phyloP scores from a whole-genome alignment of 345 rosid species.

The Citrus australasica region DNA sequence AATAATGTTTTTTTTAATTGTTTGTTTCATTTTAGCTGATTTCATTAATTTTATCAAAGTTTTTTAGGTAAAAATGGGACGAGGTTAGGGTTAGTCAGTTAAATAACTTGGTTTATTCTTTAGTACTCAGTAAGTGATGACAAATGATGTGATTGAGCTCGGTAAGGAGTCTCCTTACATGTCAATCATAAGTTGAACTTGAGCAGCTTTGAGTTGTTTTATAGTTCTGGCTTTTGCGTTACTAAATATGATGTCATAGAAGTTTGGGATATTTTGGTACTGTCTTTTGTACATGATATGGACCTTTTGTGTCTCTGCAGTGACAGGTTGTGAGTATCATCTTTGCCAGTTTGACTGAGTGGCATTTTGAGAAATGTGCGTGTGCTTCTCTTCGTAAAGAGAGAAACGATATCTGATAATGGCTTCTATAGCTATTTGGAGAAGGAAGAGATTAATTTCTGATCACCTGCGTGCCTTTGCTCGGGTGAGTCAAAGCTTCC shows the following conservation, averaged over 20 bases:
- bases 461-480: conserved; percentile 39
- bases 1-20: too few relatives aligned
- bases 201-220: background rate
- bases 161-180: background rate
- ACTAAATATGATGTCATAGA: background rate
- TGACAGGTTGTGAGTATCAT: background rate
- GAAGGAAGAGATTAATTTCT: conserved; percentile 48
- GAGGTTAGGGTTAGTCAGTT: background rate
- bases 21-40: too few relatives aligned
- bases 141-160: background rate
- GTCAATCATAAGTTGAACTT: background rate
- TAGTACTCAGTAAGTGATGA: too few relatives aligned
- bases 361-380: conserved; percentile 22
- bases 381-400: conserved; percentile 16
- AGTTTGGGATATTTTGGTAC: background rate
- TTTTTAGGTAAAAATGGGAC: too few relatives aligned
- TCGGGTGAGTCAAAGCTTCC: conserved; percentile 40
- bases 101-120: too few relatives aligned
- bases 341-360: conserved; percentile 18
- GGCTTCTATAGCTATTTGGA: conserved; percentile 70
- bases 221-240: background rate
- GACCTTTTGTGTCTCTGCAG: background rate
- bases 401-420: conserved; percentile 30
- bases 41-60: too few relatives aligned
- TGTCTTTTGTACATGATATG: background rate